Evolutionary conservation across 345 rosid genomes (phyloP).

Genomic region (Euphorbia tirucalli): DNA sequence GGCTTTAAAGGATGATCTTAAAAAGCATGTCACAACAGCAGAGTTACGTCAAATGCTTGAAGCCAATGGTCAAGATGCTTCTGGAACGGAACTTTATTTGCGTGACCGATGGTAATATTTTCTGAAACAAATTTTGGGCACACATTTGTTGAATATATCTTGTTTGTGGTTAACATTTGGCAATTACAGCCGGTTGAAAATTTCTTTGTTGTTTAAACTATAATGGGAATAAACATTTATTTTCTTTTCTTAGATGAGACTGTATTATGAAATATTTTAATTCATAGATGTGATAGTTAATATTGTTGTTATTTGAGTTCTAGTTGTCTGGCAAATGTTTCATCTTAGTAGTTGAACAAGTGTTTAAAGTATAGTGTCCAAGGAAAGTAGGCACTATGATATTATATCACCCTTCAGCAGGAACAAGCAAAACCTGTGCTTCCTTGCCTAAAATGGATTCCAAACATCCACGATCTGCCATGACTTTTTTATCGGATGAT

Average conservation of each 20-base stretch:
- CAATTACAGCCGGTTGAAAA: background rate
- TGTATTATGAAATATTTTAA: too few species aligned
- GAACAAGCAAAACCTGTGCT: background rate
- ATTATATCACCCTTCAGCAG: background rate
- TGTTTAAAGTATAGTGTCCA: background rate
- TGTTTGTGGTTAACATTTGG: background rate
- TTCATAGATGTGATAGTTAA: too few species aligned
- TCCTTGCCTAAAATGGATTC: background rate
- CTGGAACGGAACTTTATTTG: slow-evolving; percentile 87
- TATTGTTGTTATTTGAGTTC: background rate
- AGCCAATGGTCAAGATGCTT: slow-evolving; percentile 63
- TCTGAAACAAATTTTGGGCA: background rate
- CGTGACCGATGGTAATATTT: slow-evolving; percentile 73
- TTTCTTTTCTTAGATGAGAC: too few species aligned
- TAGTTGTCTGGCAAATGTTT: background rate
- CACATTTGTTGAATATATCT: background rate
- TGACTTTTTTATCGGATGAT: too few species aligned
- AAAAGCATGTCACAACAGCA: slow-evolving; percentile 64
- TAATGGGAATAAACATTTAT: too few species aligned
- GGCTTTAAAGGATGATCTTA: slow-evolving; percentile 82
- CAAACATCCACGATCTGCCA: background rate
- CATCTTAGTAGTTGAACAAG: slow-evolving; percentile 1
- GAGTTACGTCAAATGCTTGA: slow-evolving; percentile 86
- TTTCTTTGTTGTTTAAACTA: background rate
- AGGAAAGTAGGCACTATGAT: background rate